Percentiles rank a stretch among this genome's conserved stretches.
These are phyloP conservation scores for Rhytidiadelphus loreus DNA, from an alignment of 225 moss, liverwort and hornwort genomes.

Conservation along the genomic window DNA sequence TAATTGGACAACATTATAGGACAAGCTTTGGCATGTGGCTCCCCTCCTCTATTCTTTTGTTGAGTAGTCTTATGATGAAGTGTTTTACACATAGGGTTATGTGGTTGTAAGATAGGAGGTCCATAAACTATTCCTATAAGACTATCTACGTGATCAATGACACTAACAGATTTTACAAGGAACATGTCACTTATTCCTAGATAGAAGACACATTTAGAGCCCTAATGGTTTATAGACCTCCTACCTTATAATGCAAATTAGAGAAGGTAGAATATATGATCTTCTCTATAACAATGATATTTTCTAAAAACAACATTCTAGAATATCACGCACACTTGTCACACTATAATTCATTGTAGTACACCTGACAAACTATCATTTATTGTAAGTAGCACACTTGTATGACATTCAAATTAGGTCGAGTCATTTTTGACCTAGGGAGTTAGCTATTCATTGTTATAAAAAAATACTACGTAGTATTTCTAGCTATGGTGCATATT, in stretches of 20 bases:
- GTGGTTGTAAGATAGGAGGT: neutral
- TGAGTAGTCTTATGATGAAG: neutral
- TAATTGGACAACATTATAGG: neutral
- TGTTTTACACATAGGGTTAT: accelerated
- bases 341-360: neutral
- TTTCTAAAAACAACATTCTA: neutral
- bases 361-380: neutral
- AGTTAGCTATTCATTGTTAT: neutral
- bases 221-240: neutral
- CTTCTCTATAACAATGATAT: neutral
- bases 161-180: neutral
- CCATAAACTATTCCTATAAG: neutral
- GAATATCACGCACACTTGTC: neutral
- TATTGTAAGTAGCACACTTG: neutral
- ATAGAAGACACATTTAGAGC: neutral
- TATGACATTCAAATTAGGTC: neutral
- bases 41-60: accelerated
- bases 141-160: neutral
- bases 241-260: neutral
- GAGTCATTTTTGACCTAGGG: neutral
- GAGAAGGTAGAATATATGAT: neutral
- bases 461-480: accelerated
- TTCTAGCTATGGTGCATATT: accelerated
- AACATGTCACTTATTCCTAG: neutral
- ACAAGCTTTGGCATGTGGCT: accelerated